Evolutionary conservation across 768 basidiomycete species (phyloP).

Genomic region (Auricularia sp.): DNA sequence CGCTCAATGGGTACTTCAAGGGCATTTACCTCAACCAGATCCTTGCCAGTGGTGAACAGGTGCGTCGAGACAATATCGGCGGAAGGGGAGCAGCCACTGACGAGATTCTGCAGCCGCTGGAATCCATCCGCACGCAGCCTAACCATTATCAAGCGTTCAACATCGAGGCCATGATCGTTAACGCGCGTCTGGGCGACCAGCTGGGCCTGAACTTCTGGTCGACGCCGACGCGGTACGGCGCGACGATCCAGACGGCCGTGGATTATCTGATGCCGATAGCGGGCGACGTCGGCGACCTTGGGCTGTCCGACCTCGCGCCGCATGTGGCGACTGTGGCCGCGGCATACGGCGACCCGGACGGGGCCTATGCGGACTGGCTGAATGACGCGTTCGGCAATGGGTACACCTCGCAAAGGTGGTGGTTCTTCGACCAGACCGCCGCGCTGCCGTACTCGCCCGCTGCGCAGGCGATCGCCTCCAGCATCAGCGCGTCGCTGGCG

Average conservation of each 20-base stretch:
- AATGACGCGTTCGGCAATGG: neutral
- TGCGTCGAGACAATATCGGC: too few relatives aligned
- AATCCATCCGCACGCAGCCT: slow-evolving; percentile 49
- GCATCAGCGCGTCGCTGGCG: slow-evolving; percentile 3
- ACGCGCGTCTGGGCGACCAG: slow-evolving; percentile 44
- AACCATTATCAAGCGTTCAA: slow-evolving; percentile 64
- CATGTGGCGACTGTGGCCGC: slow-evolving; percentile 47
- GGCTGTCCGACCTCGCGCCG: slow-evolving; percentile 37
- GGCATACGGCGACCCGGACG: slow-evolving; percentile 47
- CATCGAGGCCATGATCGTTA: slow-evolving; percentile 52
- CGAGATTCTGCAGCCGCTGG: slow-evolving; percentile 37
- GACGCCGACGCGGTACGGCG: slow-evolving; percentile 34
- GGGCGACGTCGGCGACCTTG: neutral
- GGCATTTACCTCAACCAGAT: slow-evolving; percentile 44
- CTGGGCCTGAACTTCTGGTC: slow-evolving; percentile 41
- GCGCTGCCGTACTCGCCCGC: neutral
- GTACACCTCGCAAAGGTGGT: slow-evolving; percentile 32
- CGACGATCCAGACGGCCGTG: slow-evolving; percentile 47
- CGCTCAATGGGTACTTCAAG: slow-evolving; percentile 41
- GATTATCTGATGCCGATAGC: slow-evolving; percentile 37
- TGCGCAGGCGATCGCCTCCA: neutral
- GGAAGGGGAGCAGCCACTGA: neutral
- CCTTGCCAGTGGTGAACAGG: slow-evolving; percentile 38
- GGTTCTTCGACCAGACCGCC: slow-evolving; percentile 36
- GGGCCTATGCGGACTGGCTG: slow-evolving; percentile 40